Percentiles rank a stretch among this genome's conserved stretches.
These are phyloP conservation scores for Mycena floridula DNA, from an alignment of 768 basidiomycete genomes.

Conservation along the genomic window DNA sequence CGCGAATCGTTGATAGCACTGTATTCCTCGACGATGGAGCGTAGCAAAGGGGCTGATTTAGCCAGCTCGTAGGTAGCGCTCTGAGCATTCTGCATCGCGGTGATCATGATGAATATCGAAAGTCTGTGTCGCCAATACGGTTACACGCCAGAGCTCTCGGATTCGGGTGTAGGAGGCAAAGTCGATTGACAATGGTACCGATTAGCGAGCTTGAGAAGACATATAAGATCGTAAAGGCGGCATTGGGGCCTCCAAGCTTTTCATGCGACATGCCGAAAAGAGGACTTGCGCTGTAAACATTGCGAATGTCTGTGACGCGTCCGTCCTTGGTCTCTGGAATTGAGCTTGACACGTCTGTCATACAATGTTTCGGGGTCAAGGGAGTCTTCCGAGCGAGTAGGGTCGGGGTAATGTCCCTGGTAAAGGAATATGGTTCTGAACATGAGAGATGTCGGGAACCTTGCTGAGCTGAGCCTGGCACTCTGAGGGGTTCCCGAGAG, in stretches of 20 bases:
- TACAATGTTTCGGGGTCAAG: constrained; percentile 44
- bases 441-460: constrained; percentile 48
- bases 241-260: constrained; percentile 38
- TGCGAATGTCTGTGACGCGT: constrained; percentile 61
- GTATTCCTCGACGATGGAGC: constrained; percentile 66
- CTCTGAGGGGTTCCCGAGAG: constrained; percentile 56
- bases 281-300: constrained; percentile 69
- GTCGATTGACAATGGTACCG: constrained; percentile 28
- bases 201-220: constrained; percentile 43
- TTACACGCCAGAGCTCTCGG: constrained; percentile 82
- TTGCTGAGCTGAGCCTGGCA: constrained; percentile 55
- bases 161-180: constrained; percentile 56
- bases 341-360: constrained; percentile 30
- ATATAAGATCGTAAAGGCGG: constrained; percentile 56
- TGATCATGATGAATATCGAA: constrained; percentile 30
- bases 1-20: constrained; percentile 61
- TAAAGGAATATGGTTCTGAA: constrained; percentile 46
- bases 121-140: constrained; percentile 53
- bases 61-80: constrained; percentile 21
- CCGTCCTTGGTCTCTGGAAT: constrained; percentile 60
- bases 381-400: constrained; percentile 26
- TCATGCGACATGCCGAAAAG: constrained; percentile 66
- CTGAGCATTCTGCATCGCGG: constrained; percentile 21
- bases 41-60: constrained; percentile 60
- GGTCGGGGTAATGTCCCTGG: constrained; percentile 33